These are phyloP conservation scores for Cyanidioschyzon merolae DNA, from an alignment of 23 red algal species.

Conservation along the genomic window DNA sequence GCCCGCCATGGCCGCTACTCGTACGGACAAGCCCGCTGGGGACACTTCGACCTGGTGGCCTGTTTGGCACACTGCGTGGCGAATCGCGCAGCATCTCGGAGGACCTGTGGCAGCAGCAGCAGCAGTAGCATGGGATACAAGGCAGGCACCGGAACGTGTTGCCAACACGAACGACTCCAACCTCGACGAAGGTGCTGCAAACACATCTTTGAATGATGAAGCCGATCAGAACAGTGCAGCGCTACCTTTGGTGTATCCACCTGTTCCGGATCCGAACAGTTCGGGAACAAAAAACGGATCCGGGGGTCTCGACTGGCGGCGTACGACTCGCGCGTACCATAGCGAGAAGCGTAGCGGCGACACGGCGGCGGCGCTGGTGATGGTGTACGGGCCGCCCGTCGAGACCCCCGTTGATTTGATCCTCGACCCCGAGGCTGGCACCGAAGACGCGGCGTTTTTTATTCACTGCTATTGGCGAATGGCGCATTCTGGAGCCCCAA, in stretches of 20 bases:
- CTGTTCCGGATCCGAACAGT: neutral
- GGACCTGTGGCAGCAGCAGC: neutral
- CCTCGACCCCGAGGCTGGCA: constrained; percentile 53
- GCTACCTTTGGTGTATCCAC: neutral
- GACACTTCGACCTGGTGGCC: neutral
- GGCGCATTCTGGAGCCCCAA: constrained; percentile 39
- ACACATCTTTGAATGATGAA: neutral
- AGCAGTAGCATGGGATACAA: neutral
- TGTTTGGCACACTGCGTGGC: neutral
- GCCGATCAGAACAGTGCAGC: too few relatives aligned
- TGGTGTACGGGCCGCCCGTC: constrained; percentile 7
- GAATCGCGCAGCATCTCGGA: neutral
- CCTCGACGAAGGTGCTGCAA: neutral
- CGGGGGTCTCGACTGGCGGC: constrained; percentile 4
- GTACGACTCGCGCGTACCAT: neutral
- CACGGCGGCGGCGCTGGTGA: neutral
- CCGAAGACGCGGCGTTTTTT: constrained; percentile 81
- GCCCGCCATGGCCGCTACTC: too few relatives aligned
- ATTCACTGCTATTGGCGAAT: constrained; percentile 70
- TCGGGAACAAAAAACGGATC: neutral
- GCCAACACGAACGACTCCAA: neutral
- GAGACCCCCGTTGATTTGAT: constrained; percentile 60
- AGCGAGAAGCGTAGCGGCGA: neutral
- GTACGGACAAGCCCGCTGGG: neutral
- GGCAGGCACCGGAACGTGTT: neutral